Base-by-base conservation (phyloP, 495 filamentous ascomycete genomes). In the Aspergillus ellipticus region DNA sequence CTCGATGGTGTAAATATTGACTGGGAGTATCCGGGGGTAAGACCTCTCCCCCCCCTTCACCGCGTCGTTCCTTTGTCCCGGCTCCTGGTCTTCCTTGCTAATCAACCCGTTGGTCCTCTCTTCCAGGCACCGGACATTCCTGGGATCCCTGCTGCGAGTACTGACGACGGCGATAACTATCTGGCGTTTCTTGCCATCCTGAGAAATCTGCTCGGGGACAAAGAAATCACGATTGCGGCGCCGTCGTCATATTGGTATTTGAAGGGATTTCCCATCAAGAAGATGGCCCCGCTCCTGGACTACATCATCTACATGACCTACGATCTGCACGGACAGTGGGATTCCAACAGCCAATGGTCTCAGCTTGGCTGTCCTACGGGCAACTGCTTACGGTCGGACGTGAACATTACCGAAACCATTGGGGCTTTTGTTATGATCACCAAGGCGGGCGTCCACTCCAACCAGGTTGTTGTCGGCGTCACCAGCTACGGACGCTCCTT, bases 381-480 rank as follows among this genome's bases (percentile, higher is more conserved):
- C 17, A 71, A 70, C 54, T 77, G 73, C 53, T 65, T 77, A 0
- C 65, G 74, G 39, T 52, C 49, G 19, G 73, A 79, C 42, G 68
- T 77, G 17, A 78, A 78, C 47, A 20, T 58, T n/a, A 75, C 76
- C 3, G 76, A 79, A 54, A 76, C 73, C 0, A 57, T 49, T 15
- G 46, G 63, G 26, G 67, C 72, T 7, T 59, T 79, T 1, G 51
- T 61, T n/a, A 77, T 79, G 71, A 75, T 81, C 21, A 81, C 79
- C 50, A 82, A 82, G 51, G 77, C 77, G 0, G 76, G 77, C 13
- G 76, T 76, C 0, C 66, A 65, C 0, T 37, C 63, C 0, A 65
- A 66, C 31, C 75, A 76, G 62, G 46, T 80, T 19, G 8, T 74
- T 2, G 71, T 78, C 19, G 72, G 76, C 5, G 55, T 69, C 6